Base-by-base conservation (phyloP, 352 stramenopile genomes). In the Pythium biforme region DNA sequence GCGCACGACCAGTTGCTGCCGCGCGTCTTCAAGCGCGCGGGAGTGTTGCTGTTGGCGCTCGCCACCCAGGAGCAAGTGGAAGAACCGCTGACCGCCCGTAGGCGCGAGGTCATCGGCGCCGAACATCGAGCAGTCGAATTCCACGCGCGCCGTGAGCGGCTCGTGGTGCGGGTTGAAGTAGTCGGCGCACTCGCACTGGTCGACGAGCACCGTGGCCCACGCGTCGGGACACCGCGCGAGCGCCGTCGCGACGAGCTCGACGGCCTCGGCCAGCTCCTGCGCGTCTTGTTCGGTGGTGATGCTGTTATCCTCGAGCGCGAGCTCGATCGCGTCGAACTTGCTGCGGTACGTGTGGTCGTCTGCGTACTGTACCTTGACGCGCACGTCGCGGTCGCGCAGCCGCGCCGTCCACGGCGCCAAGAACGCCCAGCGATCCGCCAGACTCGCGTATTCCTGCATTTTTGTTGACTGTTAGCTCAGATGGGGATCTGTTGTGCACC, bases 161-260 rank as follows among this genome's bases (percentile, higher is more conserved):
- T 68, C 52, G 12, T 58, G n/a, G 37, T 62, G 15, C 33, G 52
- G 52, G 37, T 62, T 66, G 27, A 50, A 52, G 27, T 31, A 59
- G 25, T 53, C 43, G 10, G 2, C 22, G 45, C 52, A 62, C 11
- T 51, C 61, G 43, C 52, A 62, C 6, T 62, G 53, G n/a, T 58
- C 43, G 12, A 62, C 34, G 29, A 68, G 34, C 2, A 62, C 7
- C 5, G 47, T 45, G 45, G 9, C 11, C 61, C 61, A 68, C 23
- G 61, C 52, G 5, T 58, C 45, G 4, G 45, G 53, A 33, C 31
- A 43, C 25, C 29, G n/a, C n/a, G 33, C 33, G 6, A 68, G 53
- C 17, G 61, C 52, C 17, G 45, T 62, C 52, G 61, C 61, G 45
- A 68, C 52, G 25, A 68, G 45, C 45, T 62, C 61, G 11, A 68